A percentile compares a stretch with the other conserved stretches of the same genome.
Evolutionary conservation across 306 rosid species (phyloP).

Genomic region (Pterocarpus macrocarpus): DNA sequence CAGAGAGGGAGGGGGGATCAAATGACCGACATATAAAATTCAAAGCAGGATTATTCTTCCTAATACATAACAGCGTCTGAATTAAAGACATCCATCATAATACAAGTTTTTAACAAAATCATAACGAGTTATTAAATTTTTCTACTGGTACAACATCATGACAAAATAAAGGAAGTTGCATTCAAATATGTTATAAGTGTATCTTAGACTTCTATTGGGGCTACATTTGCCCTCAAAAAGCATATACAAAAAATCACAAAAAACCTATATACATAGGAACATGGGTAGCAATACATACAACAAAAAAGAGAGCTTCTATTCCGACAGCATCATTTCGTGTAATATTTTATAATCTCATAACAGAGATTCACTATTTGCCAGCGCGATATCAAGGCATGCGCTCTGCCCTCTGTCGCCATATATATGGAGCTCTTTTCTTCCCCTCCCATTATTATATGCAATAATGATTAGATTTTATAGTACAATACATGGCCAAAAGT

Average conservation of each 20-base stretch:
- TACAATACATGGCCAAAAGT: constrained; percentile 45
- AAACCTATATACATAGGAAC: background rate
- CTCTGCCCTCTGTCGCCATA: constrained; percentile 17
- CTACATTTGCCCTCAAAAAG: background rate
- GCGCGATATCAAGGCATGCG: constrained; percentile 42
- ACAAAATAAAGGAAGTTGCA: background rate
- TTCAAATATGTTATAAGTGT: background rate
- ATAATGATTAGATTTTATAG: constrained; percentile 7
- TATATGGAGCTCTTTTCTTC: constrained; percentile 29
- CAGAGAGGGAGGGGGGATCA: background rate
- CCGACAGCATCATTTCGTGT: constrained; percentile 65
- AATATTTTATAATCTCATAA: constrained; percentile 46
- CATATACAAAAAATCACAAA: no score
- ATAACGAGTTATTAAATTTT: background rate
- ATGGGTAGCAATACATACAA: constrained; percentile 37
- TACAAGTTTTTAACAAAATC: background rate
- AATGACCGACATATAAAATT: background rate
- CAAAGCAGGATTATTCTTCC: background rate
- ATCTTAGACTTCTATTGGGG: background rate
- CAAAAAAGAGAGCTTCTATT: constrained; percentile 57
- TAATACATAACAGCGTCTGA: no score
- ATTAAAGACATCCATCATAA: background rate
- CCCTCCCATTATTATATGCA: constrained; percentile 48
- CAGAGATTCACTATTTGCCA: constrained; percentile 34
- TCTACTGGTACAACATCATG: background rate